Conservation (phyloP, 805 yeast species). For the Candida sanyiensis region DNA sequence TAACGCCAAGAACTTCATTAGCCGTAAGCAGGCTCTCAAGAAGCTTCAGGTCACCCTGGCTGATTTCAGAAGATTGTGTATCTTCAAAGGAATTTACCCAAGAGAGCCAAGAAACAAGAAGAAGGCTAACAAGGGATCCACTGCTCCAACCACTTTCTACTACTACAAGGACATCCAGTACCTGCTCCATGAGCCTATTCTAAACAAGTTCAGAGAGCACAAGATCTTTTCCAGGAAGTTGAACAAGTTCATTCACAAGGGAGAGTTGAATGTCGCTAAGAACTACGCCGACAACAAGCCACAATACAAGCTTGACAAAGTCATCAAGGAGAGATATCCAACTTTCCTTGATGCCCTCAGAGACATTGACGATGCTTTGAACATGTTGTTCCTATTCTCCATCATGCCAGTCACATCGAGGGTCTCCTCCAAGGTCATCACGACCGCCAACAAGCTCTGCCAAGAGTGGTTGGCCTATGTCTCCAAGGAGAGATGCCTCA, state of each 20-base stretch:
- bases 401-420: slow-evolving; percentile 91
- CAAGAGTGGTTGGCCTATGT: slow-evolving; percentile 95
- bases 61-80: slow-evolving; percentile 94
- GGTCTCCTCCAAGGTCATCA: slow-evolving; percentile 74
- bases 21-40: slow-evolving; percentile 91
- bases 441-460: slow-evolving; percentile 79
- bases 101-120: slow-evolving; percentile 93
- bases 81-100: slow-evolving; percentile 96
- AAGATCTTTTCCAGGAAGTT: slow-evolving; percentile 90
- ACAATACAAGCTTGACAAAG: slow-evolving; percentile 78
- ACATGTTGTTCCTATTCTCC: slow-evolving; percentile 90
- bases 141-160: slow-evolving; percentile 93
- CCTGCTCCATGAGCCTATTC: slow-evolving; percentile 89
- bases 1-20: slow-evolving; percentile 86
- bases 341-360: slow-evolving; percentile 87
- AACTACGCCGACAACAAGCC: slow-evolving; percentile 65
- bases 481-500: slow-evolving; percentile 73
- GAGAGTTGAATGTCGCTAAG: slow-evolving; percentile 86
- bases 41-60: slow-evolving; percentile 90
- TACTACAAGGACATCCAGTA: slow-evolving; percentile 92
- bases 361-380: slow-evolving; percentile 91
- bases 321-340: slow-evolving; percentile 94
- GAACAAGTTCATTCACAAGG: slow-evolving; percentile 84
- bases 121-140: slow-evolving; percentile 97
- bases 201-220: slow-evolving; percentile 89